Percentiles rank a stretch among this genome's conserved stretches.
These are phyloP conservation scores for Trematosphaeria pertusa DNA, from an alignment of 2,329 filamentous ascomycete species.

Conservation along the genomic window DNA sequence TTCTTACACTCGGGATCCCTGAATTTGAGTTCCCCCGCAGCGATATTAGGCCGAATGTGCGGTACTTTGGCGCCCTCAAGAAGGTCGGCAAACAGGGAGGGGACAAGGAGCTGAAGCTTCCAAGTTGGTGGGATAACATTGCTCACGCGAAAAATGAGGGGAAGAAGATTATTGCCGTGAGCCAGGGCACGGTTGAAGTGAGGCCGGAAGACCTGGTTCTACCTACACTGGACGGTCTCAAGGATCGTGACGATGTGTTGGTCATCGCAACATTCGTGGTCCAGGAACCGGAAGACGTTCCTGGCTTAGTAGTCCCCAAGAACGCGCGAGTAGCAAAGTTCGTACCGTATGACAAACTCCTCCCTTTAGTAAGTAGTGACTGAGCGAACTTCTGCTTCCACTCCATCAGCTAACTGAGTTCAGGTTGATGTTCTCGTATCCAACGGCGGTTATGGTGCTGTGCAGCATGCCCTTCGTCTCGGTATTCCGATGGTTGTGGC, in stretches of 20 bases:
- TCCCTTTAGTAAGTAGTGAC: conserved; percentile 38
- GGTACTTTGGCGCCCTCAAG: conserved; percentile 52
- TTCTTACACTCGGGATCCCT: conserved; percentile 45
- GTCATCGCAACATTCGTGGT: conserved; percentile 47
- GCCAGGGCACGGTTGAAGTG: conserved; percentile 56
- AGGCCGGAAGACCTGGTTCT: conserved; percentile 53
- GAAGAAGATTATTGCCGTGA: conserved; percentile 53
- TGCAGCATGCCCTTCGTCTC: conserved; percentile 54
- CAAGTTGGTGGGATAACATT: conserved; percentile 57
- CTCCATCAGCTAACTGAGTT: conserved; percentile 7
- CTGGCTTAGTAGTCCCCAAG: conserved; percentile 35
- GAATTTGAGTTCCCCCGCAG: conserved; percentile 45
- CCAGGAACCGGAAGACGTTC: conserved; percentile 31
- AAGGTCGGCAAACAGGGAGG: background rate
- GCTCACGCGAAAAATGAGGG: conserved; percentile 48
- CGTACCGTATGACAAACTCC: conserved; percentile 56
- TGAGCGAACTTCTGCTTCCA: too few species aligned
- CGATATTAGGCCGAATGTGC: conserved; percentile 49
- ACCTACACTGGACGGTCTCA: conserved; percentile 55
- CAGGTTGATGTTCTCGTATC: conserved; percentile 53
- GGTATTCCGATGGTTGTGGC: conserved; percentile 58
- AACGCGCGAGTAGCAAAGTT: conserved; percentile 58
- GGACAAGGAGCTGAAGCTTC: conserved; percentile 31
- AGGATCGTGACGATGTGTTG: conserved; percentile 50
- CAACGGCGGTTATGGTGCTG: conserved; percentile 59